Evolutionary conservation across 2,329 filamentous ascomycete genomes (phyloP).

Genomic region (Monosporascus sp.): DNA sequence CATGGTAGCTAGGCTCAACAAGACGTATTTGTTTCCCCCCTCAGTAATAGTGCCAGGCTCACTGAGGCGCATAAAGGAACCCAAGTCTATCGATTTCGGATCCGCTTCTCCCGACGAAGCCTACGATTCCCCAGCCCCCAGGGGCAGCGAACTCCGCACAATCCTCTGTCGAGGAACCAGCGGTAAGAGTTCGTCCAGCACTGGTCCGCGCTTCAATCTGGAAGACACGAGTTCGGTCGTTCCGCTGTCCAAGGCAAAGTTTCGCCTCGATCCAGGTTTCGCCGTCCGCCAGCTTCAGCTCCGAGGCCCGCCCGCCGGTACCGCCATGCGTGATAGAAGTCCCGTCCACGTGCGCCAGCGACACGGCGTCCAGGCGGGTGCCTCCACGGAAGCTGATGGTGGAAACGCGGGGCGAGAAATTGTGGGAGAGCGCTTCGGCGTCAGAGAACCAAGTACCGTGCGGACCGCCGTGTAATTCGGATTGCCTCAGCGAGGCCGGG

Average conservation of each 20-base stretch:
- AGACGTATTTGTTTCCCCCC: too few relatives aligned
- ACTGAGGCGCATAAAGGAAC: conserved; percentile 41
- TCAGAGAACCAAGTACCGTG: conserved; percentile 53
- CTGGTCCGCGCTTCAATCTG: conserved; percentile 51
- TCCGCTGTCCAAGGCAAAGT: conserved; percentile 46
- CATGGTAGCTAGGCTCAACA: too few relatives aligned
- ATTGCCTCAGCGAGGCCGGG: conserved; percentile 35
- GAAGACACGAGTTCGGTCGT: conserved; percentile 45
- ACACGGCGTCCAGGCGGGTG: conserved; percentile 45
- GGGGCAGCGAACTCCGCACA: conserved; percentile 36
- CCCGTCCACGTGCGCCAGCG: conserved; percentile 42
- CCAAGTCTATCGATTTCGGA: conserved; percentile 52
- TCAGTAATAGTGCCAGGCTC: too few relatives aligned
- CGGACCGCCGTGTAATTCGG: conserved; percentile 41
- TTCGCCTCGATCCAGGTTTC: conserved; percentile 46
- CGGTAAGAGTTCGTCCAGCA: conserved; percentile 34
- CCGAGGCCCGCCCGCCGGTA: conserved; percentile 38
- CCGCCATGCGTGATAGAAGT: conserved; percentile 48
- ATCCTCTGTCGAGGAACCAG: conserved; percentile 30
- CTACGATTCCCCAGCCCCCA: conserved; percentile 36
- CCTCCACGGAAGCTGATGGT: conserved; percentile 41
- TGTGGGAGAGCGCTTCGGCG: conserved; percentile 32
- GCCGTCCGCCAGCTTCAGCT: conserved; percentile 37
- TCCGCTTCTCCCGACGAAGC: conserved; percentile 34
- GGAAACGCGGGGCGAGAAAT: conserved; percentile 28